Base-by-base conservation (phyloP, 176 grass and related monocot species). In the Zoysia pacifica region DNA sequence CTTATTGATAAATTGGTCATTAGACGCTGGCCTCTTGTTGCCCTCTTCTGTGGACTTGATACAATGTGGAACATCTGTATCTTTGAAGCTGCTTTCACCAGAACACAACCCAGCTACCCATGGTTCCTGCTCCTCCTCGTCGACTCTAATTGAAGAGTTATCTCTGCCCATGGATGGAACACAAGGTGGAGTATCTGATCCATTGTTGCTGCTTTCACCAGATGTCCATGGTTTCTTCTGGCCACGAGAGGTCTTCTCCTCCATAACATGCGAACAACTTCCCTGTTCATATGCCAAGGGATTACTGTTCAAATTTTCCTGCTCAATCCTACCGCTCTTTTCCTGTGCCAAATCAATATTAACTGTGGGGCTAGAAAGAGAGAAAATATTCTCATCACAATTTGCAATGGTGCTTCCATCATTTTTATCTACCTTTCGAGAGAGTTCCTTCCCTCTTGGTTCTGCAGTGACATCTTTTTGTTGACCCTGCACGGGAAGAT, bases 181-280 rank as follows among this genome's bases (percentile, higher is more conserved):
- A 53, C 9, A 40, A 53, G 47, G 36, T 78, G 62, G 62, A 18
- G 52, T 52, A 78, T 41, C 10, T 67, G 48, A 41, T 78, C 3
- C 36, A 43, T 49, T 78, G 36, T 28, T 78, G 62, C 62, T 67
- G 37, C 37, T 20, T 78, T 65, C 76, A 12, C 11, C 9, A 52
- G 75, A 51, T 43, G 47, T 67, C 48, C 37, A 42, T 52, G 38
- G 15, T 46, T 78, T 62, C 48, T 77, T 64, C 44, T 67, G 48
- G 37, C 61, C 16, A 42, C 5, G 6, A 67, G 48, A 67, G 37
- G 48, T 47, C 1, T 67, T 78, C 13, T 54, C 37, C 3, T 11
- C 16, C 48, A 20, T 20, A 78, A 1, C 76, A 78, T 42, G 16
- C 20, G 62, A 65, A 18, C 14, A 3, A 6, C 2, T 48, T 19